Base-by-base conservation (phyloP, 345 rosid species). In the Arabidopsis arenosa region DNA sequence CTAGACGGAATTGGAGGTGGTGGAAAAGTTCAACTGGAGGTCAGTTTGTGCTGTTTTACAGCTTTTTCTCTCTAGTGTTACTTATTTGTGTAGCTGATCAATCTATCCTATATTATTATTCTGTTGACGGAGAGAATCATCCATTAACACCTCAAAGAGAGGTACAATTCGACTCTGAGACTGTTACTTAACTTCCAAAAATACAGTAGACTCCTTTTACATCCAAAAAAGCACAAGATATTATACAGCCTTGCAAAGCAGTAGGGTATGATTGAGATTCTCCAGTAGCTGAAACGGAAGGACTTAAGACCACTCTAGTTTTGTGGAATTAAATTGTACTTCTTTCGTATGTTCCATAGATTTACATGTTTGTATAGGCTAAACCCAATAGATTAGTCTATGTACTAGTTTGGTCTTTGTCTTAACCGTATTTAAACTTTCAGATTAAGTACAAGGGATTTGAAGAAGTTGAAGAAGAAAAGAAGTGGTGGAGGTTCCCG, bases 1-100 rank as follows among this genome's bases (percentile, higher is more conserved):
- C 84, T 94, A 86, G 97, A 91, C 81, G 97, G 98, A 63, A 94
- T 91, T 87, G 98, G 97, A 49, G 91, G 98, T 55, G 98, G 98
- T 60, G 98, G 98, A 66, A 90, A 86, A 83, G 71, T 94, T 81
- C 85, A 81, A 80, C 73, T 92, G 55, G 98, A 94, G 96, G 98
- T 92, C 81, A 78, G 83, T 68, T 59, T 55, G 33, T 75, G 67
- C 67, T 44, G 63, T 71, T 40, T 71, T 40, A 14, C 30, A 54
- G 18, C 2, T 18, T 32, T 18, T 43, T 40, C 9, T 35, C 49
- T 67, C 17, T 41, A 30, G 4, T 63, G n/a, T 65, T 65, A 12
- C 28, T 18, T 54, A 43, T 41, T 45, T 57, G 1, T 68, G 35
- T 47, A 6, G 17, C 14, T 48, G 15, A 11, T n/a, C n/a, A n/a